phyloP scores from a whole-genome alignment of 352 stramenopile genomes.

The Phytophthora ramorum region DNA sequence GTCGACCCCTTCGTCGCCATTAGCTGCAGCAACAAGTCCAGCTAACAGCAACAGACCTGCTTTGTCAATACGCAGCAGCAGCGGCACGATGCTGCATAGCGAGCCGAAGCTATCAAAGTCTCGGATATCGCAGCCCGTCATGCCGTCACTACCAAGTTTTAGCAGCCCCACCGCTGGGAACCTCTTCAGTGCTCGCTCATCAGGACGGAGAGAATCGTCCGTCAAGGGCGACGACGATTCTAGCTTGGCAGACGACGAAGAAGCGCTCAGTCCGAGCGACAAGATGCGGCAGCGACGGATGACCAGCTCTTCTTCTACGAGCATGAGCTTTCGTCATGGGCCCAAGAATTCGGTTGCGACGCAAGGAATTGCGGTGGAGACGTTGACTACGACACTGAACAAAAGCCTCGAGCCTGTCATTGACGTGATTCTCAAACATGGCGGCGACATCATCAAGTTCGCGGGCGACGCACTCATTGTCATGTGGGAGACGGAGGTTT shows the following conservation, averaged over 20 bases:
- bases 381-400: constrained; percentile 78
- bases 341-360: constrained; percentile 53
- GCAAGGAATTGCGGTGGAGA: constrained; percentile 74
- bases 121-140: constrained; percentile 23
- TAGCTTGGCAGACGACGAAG: constrained; percentile 14
- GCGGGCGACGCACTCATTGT: constrained; percentile 83
- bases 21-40: constrained; percentile 9
- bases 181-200: constrained; percentile 11
- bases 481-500: constrained; percentile 80
- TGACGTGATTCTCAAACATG: constrained; percentile 74
- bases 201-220: constrained; percentile 3
- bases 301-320: constrained; percentile 21
- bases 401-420: constrained; percentile 84
- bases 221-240: constrained; percentile 11
- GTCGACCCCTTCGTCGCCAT: not conserved
- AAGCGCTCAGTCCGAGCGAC: constrained; percentile 34
- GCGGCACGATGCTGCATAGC: constrained; percentile 12
- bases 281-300: constrained; percentile 52
- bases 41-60: not conserved
- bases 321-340: constrained; percentile 56
- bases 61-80: constrained; percentile 21
- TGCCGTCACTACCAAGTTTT: constrained; percentile 15
- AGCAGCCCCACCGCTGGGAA: constrained; percentile 1
- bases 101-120: constrained; percentile 12
- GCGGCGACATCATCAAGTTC: constrained; percentile 88